Base-by-base conservation (phyloP, 2,329 filamentous ascomycete genomes). In the Calonectria pteridis region DNA sequence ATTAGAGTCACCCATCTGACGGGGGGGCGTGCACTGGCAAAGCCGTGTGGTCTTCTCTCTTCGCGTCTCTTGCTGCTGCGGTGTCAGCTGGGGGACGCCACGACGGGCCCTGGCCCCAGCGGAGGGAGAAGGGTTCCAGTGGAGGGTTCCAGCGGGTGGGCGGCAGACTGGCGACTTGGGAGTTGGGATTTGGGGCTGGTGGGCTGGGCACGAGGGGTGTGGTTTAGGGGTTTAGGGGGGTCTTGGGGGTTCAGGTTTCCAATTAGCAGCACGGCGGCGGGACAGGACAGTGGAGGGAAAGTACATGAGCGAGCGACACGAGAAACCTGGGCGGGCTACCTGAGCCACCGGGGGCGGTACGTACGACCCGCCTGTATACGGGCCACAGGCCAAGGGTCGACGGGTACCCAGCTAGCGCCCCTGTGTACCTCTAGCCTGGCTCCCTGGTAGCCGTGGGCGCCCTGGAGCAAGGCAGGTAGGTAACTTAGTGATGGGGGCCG, bases 61-160 rank as follows among this genome's bases (percentile, higher is more conserved):
- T 63, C 67, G 35, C 46, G 31, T 69, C 37, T 43, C 29, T 51
- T 62, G 40, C 55, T 73, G 67, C 74, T 75, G 73, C 67, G 72
- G 77, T 79, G 78, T 80, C 79, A 80, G 79, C 79, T 80, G 78
- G 77, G 78, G 68, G 69, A 76, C 79, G 79, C 79, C 79, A 80
- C 79, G 74, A 77, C 71, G 71, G 67, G 76, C 78, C 79, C 77
- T 78, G 73, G 78, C 74, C 51, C 76, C 77, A 78, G 77, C 67
- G 76, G 70, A 62, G 51, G 58, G 46, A 58, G 37, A 53, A 64
- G 28, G 70, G 49, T 58, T 55, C 55, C 46, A 71, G 68, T 23
- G 29, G 53, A 64, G 58, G 70, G 65, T 63, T 69, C 67, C 55
- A 63, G 67, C 69, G 69, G 63, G 33, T 53, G 53, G 63, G 69